Conservation (phyloP, 1,139 yeast species). For the Eremothecium cymbalariae region DNA sequence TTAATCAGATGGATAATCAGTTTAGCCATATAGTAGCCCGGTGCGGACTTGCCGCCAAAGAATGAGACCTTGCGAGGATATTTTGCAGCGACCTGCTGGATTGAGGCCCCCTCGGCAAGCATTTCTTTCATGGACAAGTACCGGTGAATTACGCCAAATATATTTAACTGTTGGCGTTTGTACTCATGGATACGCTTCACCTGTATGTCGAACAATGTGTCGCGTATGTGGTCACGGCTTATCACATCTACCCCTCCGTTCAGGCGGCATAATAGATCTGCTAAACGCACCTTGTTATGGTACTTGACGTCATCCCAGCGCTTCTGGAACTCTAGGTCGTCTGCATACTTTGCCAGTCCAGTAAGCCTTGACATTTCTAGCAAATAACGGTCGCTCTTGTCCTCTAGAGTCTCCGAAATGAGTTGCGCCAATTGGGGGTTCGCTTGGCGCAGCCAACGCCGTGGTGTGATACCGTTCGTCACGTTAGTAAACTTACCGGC, state of each 20-base stretch:
- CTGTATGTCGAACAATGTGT: conserved; percentile 80
- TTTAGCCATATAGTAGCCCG: conserved; percentile 94
- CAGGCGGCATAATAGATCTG: conserved; percentile 58
- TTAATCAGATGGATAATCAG: conserved; percentile 79
- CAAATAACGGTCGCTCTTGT: conserved; percentile 60
- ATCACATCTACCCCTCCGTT: conserved; percentile 60
- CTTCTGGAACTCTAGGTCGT: conserved; percentile 59
- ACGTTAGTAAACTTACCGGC: conserved; percentile 79
- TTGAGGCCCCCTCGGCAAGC: conserved; percentile 39
- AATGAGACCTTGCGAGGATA: conserved; percentile 71
- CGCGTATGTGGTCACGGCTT: conserved; percentile 38
- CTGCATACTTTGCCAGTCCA: conserved; percentile 55
- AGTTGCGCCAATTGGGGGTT: conserved; percentile 71
- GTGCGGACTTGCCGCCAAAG: conserved; percentile 94
- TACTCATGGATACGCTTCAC: conserved; percentile 94
- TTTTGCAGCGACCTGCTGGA: conserved; percentile 48
- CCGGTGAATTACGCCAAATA: conserved; percentile 80
- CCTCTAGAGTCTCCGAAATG: conserved; percentile 54
- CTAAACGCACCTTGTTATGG: conserved; percentile 61
- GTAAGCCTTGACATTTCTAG: conserved; percentile 63
- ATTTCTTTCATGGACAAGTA: conserved; percentile 68
- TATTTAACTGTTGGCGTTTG: conserved; percentile 89
- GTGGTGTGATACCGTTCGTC: conserved; percentile 92
- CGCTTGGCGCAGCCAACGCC: conserved; percentile 94
- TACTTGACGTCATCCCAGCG: conserved; percentile 68